phyloP scores from a whole-genome alignment of 768 basidiomycete genomes.

The Pseudohyphozyma bogoriensis region DNA sequence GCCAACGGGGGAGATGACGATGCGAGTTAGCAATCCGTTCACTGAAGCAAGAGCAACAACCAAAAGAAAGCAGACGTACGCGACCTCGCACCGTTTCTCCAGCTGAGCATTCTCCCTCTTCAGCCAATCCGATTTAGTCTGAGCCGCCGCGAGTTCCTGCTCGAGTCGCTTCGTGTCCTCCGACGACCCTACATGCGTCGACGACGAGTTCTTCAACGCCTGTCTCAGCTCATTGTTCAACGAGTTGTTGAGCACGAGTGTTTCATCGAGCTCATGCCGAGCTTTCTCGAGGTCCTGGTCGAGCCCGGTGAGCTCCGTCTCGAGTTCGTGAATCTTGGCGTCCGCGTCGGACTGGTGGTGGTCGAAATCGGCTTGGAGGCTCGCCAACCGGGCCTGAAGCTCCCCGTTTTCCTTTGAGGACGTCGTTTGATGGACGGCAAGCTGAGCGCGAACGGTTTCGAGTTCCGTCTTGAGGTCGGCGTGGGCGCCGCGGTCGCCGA shows the following conservation, averaged over 20 bases:
- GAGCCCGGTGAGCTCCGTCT: slow-evolving; percentile 67
- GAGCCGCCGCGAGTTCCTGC: slow-evolving; percentile 24
- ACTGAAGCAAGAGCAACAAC: neutral
- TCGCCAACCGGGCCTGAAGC: slow-evolving; percentile 58
- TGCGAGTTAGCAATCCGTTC: too few species aligned
- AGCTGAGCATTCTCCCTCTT: slow-evolving; percentile 61
- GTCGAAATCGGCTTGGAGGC: slow-evolving; percentile 65
- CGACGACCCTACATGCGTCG: neutral
- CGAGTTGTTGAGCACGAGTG: slow-evolving; percentile 40
- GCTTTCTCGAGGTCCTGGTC: slow-evolving; percentile 62
- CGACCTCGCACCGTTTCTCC: slow-evolving; percentile 23
- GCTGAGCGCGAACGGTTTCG: slow-evolving; percentile 25
- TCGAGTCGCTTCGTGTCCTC: slow-evolving; percentile 17
- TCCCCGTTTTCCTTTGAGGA: slow-evolving; percentile 23
- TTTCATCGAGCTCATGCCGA: slow-evolving; percentile 66
- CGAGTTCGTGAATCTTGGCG: slow-evolving; percentile 64
- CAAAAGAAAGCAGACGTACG: slow-evolving; percentile 5
- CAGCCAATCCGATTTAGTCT: slow-evolving; percentile 55
- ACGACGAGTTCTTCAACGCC: slow-evolving; percentile 16
- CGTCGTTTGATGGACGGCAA: slow-evolving; percentile 9
- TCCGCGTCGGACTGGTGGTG: slow-evolving; percentile 66
- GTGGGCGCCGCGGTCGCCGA: neutral
- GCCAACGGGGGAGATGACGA: too few species aligned
- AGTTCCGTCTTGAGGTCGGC: slow-evolving; percentile 24
- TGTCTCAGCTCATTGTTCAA: slow-evolving; percentile 28